Evolutionary conservation across 345 rosid species (phyloP).

Genomic region (Syzygium jambos): DNA sequence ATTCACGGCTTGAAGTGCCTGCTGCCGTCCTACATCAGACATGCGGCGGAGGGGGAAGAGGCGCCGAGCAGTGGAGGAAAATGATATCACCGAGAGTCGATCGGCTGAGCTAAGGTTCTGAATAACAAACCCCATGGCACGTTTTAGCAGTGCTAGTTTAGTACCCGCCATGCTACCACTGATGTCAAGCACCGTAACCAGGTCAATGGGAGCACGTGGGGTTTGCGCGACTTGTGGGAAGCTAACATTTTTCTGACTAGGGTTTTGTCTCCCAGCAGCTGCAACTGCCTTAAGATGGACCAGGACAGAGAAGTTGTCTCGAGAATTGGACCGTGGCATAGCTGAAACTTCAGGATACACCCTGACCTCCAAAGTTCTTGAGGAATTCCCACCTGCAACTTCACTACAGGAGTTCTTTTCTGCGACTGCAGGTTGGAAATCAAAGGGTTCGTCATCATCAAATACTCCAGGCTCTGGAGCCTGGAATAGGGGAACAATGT

Average conservation of each 20-base stretch:
- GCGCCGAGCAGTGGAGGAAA: conserved; percentile 92
- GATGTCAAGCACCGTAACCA: conserved; percentile 87
- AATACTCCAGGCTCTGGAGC: conserved; percentile 64
- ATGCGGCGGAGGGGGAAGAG: conserved; percentile 73
- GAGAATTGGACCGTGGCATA: conserved; percentile 32
- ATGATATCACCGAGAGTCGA: conserved; percentile 93
- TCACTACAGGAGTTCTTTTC: conserved; percentile 24
- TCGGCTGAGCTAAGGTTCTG: conserved; percentile 87
- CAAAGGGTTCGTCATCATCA: conserved; percentile 70
- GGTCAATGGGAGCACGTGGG: conserved; percentile 76
- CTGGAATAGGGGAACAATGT: conserved; percentile 41
- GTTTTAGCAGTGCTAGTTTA: conserved; percentile 85
- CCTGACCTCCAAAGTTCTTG: conserved; percentile 44
- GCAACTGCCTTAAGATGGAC: conserved; percentile 79
- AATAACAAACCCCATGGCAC: conserved; percentile 98
- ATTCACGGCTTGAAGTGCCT: conserved; percentile 83
- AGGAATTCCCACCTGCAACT: conserved; percentile 12
- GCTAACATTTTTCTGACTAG: not conserved
- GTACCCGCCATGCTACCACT: conserved; percentile 99
- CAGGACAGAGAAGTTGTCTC: conserved; percentile 58
- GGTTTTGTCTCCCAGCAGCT: conserved; percentile 13
- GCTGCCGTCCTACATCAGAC: conserved; percentile 70
- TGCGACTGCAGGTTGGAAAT: conserved; percentile 27
- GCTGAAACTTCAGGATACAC: conserved; percentile 72
- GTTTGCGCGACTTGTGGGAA: conserved; percentile 28